These are phyloP conservation scores for Oryza glaberrima DNA, from an alignment of 176 grass and related monocot genomes.

Conservation along the genomic window DNA sequence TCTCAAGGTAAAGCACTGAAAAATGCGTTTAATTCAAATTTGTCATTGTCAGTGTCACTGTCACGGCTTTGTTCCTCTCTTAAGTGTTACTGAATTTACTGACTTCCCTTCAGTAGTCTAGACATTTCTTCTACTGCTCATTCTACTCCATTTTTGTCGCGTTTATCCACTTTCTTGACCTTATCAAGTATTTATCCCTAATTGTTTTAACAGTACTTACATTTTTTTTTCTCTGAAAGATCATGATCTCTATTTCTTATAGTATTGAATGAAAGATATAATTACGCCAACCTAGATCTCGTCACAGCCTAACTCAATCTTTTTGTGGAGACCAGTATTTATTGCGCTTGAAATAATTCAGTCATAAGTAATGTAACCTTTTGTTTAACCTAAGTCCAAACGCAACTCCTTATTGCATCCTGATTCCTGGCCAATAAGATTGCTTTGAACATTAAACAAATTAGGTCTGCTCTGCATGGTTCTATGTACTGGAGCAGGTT, in stretches of 20 bases:
- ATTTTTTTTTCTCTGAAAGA: background rate
- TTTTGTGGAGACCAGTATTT: background rate
- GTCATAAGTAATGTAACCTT: conserved; percentile 3
- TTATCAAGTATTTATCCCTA: background rate
- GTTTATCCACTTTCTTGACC: background rate
- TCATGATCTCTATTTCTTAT: background rate
- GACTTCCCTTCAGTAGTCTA: background rate
- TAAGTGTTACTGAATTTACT: background rate
- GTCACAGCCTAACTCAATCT: background rate
- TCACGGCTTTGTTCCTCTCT: background rate
- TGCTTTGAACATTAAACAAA: conserved; percentile 17
- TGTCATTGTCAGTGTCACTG: background rate
- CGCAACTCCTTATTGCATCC: conserved; percentile 28
- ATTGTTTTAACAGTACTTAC: background rate
- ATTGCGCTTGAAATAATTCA: background rate
- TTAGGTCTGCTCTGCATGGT: background rate
- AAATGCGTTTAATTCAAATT: background rate
- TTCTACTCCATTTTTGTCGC: background rate
- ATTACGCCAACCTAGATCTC: background rate
- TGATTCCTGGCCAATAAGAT: background rate
- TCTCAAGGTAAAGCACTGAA: background rate
- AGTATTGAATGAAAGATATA: background rate
- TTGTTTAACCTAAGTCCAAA: conserved; percentile 8
- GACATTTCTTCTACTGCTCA: background rate
- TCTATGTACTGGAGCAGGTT: background rate